Evolutionary conservation across 2,329 filamentous ascomycete species (phyloP), one percentile per base, ranked within the genome.

Genomic region (Colletotrichum cuscutae): DNA sequence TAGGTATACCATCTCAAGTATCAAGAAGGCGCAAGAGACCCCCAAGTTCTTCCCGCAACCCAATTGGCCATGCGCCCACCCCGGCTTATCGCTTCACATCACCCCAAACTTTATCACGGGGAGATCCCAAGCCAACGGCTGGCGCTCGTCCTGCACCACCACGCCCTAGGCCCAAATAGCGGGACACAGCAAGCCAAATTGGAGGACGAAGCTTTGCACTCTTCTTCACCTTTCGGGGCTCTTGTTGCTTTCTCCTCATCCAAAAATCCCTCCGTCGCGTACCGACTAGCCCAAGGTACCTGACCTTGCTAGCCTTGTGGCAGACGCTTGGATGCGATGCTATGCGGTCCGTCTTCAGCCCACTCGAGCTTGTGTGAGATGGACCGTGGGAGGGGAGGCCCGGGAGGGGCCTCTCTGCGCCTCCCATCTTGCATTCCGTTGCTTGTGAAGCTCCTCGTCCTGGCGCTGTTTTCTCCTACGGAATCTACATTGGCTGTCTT

Each of bases 41-140:
- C 54, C 54, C 28, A 59, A 37, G 57, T 30, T 30, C 54, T 52
- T 22, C 42, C 52, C 54, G 9, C 22, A 13, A 59, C 30, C 53
- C 61, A 70, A 69, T 69, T 65, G 66, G 67, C 37, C 52, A 46
- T 15, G 30, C n/a, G 13, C 49, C 61, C 60, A 35, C 42, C 42
- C 56, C 2, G 37, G 42, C 67, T 70, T 70, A 70, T 70, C 62
- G 63, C 62, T 42, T 26, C 37, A 22, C 42, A 30, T 35, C 32
- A 35, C 61, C 24, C 35, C 63, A 58, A 66, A 65, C 67, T 46
- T 70, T 42, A 70, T 65, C 54, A 70, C 35, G 37, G 61, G 24
- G 53, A 70, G 53, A 54, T 70, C 54, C 67, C 67, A 70, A 70
- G 54, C 67, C 67, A 65, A 70, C 61, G 37, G 30, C 22, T 53